Base-by-base conservation (phyloP, 1,284 basidiomycete species). In the Ceratorhiza oryzae-sativae region DNA sequence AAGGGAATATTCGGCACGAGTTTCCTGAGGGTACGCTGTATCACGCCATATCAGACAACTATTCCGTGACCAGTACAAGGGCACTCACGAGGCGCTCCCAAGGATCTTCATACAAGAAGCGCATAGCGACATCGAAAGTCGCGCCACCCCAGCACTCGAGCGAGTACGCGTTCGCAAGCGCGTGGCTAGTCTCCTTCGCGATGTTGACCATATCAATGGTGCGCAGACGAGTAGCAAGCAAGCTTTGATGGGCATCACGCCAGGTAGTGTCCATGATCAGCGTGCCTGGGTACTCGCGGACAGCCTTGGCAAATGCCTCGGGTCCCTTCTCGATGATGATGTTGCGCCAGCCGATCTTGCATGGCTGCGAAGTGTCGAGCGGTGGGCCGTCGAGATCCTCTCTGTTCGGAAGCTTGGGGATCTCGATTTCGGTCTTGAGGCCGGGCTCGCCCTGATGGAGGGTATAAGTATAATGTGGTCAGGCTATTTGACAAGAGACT, bases 121-220 rank as follows among this genome's bases (percentile, higher is more conserved):
- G 91, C 97, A 99, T 98, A 39, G 97, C 93, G 60, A 99, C 97
- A 81, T 99, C 97, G 79, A 99, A 99, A 3, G 97, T 99, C 58
- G 97, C 97, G 76, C 97, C 97, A 79, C 97, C 97, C 97, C 97
- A 99, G 86, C 97, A 98, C 81, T 99, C 97, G 76, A 99, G 83
- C 79, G 93, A 93, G 85, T 95, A 99, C 23, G 97, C 94, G 79
- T 98, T 99, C 62, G 94, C 89, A 68, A 99, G 86, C 8, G 96
- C 97, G 81, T 94, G 91, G 78, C 91, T 94, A 1, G 97, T 99
- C 86, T 98, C 95, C 82, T 95, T 98, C 74, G 97, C 97, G 77
- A 99, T 98, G 84, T 98, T 98, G 78, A 91, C 92, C 89, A 99
- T 98, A 80, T 99, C 97, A 76, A 94, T 90, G 23, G 97, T 99